phyloP scores from a whole-genome alignment of 1,139 yeast genomes.

The Geotrichum fermentans region DNA sequence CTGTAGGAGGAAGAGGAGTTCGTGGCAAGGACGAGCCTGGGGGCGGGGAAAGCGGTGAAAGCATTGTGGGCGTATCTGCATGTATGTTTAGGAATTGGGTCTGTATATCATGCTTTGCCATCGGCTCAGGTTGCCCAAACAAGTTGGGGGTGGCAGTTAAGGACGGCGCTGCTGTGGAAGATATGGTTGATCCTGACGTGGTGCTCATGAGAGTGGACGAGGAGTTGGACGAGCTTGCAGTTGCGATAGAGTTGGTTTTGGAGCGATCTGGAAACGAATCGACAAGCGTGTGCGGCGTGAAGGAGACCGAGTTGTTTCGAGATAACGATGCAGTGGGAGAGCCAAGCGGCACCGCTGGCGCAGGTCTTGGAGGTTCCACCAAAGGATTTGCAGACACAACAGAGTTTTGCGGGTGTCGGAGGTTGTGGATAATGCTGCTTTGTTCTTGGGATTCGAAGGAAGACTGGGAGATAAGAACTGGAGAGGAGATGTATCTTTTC shows the following conservation, averaged over 20 bases:
- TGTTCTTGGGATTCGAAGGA: conserved; percentile 4
- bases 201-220: conserved; percentile 1
- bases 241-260: conserved; percentile 4
- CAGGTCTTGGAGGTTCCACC: too few species aligned
- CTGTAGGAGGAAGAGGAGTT: not conserved
- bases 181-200: not conserved
- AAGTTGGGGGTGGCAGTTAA: not conserved
- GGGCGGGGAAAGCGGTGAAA: not conserved
- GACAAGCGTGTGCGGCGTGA: not conserved
- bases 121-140: too few species aligned
- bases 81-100: not conserved
- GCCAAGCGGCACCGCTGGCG: not conserved
- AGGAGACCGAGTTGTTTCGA: not conserved
- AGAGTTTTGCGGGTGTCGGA: too few species aligned
- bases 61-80: not conserved
- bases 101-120: not conserved
- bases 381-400: too few species aligned
- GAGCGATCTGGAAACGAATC: conserved; percentile 1
- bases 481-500: not conserved
- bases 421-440: not conserved
- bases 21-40: not conserved
- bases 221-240: not conserved
- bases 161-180: too few species aligned
- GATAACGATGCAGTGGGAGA: not conserved
- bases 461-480: conserved; percentile 4